Base-by-base conservation (phyloP, 2,329 filamentous ascomycete genomes). In the Fusarium sp. region DNA sequence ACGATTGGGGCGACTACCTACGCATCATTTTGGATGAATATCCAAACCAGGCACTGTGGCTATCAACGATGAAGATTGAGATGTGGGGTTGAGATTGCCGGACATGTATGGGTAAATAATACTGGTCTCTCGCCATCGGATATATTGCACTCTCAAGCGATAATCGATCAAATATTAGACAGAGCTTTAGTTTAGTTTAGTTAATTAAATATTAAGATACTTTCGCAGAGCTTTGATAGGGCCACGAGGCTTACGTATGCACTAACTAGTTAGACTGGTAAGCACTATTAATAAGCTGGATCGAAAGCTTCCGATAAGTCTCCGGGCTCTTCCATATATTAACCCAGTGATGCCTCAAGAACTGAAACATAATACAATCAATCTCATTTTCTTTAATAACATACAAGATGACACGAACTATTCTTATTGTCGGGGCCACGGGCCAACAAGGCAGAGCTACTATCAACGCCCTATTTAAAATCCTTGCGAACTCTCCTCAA, bases 1-100 rank as follows among this genome's bases (percentile, higher is more conserved):
- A 74, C 37, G 71, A 74, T 24, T 75, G 69, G 69, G 63, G 69
- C 37, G 47, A 65, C 11, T 74, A 66, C 42, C n/a, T 75, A 5
- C 23, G 38, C 6, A 61, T 64, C 8, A 20, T 55, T 16, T 21
- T 76, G 11, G 68, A 74, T 31, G 58, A 72, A 26, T 67, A 72
- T 35, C 64, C 56, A 6, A 66, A 65, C n/a, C 57, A 74, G 38
- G 59, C 59, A 24, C 44, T 67, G 11, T 75, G 68, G 72, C 35
- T 73, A 28, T 49, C 50, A 18, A 70, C 41, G 33, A 60, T 71
- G 35, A 62, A 56, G 33, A 39, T 57, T 28, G 63, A 73, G 35
- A 49, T 73, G 52, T 74, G 66, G 61, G 53, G 35, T 59, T 61
- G 31, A 69, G 16, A n/a, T n/a, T n/a, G n/a, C n/a, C n/a, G n/a